A percentile compares a stretch with the other conserved stretches of the same genome.
Evolutionary conservation across 768 basidiomycete genomes (phyloP).

Genomic region (Mycena alexandri): DNA sequence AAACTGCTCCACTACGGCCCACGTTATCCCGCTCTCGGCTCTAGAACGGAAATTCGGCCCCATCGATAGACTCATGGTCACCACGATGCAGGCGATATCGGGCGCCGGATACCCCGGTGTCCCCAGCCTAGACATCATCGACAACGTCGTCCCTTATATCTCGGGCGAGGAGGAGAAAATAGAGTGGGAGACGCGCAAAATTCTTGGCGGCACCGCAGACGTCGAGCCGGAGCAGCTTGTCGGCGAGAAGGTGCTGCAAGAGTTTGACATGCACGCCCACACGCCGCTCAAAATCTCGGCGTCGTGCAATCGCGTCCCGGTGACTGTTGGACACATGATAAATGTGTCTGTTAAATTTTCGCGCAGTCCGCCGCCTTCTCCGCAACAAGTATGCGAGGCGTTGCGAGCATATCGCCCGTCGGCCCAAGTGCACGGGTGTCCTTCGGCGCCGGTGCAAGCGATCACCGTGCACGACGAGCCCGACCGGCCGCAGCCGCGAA

Average conservation of each 20-base stretch:
- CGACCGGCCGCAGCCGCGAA: constrained; percentile 93
- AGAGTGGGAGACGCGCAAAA: constrained; percentile 99
- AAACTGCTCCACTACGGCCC: constrained; percentile 96
- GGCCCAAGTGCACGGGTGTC: constrained; percentile 80
- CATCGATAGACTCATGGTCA: constrained; percentile 91
- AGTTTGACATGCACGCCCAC: constrained; percentile 88
- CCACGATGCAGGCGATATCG: constrained; percentile 97
- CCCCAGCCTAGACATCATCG: constrained; percentile 88
- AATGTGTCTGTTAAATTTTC: constrained; percentile 90
- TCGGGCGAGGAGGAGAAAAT: constrained; percentile 97
- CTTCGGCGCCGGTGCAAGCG: constrained; percentile 86
- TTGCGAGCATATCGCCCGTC: constrained; percentile 80
- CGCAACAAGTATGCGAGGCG: constrained; percentile 89
- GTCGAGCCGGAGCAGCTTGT: constrained; percentile 51
- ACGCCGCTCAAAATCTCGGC: constrained; percentile 92
- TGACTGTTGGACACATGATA: constrained; percentile 95
- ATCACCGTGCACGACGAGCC: constrained; percentile 94
- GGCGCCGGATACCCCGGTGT: constrained; percentile 99
- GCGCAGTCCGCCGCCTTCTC: constrained; percentile 82
- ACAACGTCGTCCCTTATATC: constrained; percentile 97
- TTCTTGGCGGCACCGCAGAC: constrained; percentile 84
- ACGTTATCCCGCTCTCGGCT: constrained; percentile 91
- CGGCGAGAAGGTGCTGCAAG: constrained; percentile 54
- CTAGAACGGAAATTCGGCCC: constrained; percentile 94
- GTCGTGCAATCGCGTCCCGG: constrained; percentile 94